Evolutionary conservation across 352 stramenopile species (phyloP).

Genomic region (Pythium pyrilobum): DNA sequence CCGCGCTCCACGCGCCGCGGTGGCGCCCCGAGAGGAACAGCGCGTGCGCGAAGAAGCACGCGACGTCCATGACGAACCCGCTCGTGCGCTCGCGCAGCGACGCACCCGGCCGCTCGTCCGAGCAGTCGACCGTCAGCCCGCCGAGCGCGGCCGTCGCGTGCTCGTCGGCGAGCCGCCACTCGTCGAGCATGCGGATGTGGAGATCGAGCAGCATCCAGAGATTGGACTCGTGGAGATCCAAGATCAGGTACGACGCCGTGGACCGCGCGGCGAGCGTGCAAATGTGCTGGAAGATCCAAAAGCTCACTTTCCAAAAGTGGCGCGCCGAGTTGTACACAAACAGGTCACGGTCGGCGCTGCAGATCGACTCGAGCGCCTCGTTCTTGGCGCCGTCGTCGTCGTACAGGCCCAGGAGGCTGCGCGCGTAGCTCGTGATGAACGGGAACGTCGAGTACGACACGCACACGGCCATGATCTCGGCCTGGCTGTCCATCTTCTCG

Average conservation of each 20-base stretch:
- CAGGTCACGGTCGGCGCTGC: constrained; percentile 42
- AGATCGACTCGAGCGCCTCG: constrained; percentile 46
- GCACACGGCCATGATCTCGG: constrained; percentile 64
- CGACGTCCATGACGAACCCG: constrained; percentile 57
- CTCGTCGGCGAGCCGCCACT: constrained; percentile 28
- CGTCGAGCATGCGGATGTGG: constrained; percentile 65
- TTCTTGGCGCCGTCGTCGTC: constrained; percentile 64
- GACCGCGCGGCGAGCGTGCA: constrained; percentile 69
- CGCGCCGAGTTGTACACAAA: constrained; percentile 63
- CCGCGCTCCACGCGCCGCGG: constrained; percentile 63
- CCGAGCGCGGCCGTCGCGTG: not conserved
- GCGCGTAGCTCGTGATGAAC: constrained; percentile 81
- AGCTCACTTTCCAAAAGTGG: constrained; percentile 75
- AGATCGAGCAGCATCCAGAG: constrained; percentile 78
- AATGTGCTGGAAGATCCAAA: constrained; percentile 79
- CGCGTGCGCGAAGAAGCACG: constrained; percentile 68
- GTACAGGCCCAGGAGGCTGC: constrained; percentile 65
- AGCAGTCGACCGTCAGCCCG: constrained; percentile 7
- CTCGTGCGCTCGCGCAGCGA: constrained; percentile 41
- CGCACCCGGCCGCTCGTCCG: not conserved
- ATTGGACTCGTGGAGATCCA: constrained; percentile 78
- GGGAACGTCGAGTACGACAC: constrained; percentile 81
- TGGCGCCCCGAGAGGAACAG: constrained; percentile 72
- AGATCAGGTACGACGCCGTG: constrained; percentile 69
- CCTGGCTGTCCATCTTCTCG: constrained; percentile 65